phyloP scores from a whole-genome alignment of 78 protist species.

The Capsaspora owczarzaki region DNA sequence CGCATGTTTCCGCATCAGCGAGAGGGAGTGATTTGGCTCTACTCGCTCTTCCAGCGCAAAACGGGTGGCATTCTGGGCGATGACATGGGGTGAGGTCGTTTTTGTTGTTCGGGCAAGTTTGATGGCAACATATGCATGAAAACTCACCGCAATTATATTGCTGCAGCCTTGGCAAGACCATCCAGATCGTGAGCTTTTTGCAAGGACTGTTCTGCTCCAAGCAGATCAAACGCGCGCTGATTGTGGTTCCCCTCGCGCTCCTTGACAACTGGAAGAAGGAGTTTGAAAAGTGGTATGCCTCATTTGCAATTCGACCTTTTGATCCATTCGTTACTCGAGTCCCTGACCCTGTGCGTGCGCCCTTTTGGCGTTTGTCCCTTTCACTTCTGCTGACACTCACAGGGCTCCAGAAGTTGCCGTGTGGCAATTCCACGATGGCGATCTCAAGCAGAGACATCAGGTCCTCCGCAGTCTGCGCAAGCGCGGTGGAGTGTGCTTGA shows the following conservation, averaged over 20 bases:
- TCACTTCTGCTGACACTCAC: too few species aligned
- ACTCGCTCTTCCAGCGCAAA: not conserved
- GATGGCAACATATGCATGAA: not conserved
- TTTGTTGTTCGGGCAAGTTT: not conserved
- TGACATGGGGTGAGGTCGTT: slow-evolving; percentile 14
- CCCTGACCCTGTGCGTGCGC: too few species aligned
- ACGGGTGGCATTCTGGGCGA: slow-evolving; percentile 29
- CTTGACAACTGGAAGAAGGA: slow-evolving; percentile 5
- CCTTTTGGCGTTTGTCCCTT: too few species aligned
- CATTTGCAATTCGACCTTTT: too few species aligned
- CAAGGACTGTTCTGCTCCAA: not conserved
- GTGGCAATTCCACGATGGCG: too few species aligned
- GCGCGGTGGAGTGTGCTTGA: too few species aligned
- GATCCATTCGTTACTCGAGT: too few species aligned
- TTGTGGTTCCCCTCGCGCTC: slow-evolving; percentile 15
- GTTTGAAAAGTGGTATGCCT: not conserved
- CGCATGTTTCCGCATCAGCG: too few species aligned
- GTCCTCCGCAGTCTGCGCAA: too few species aligned
- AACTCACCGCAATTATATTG: not conserved
- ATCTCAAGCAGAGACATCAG: too few species aligned
- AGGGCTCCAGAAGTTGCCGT: too few species aligned
- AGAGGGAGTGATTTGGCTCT: not conserved
- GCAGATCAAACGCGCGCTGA: not conserved
- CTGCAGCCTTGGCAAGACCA: slow-evolving; percentile 28
- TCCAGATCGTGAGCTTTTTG: not conserved